phyloP scores from a whole-genome alignment of 2,329 filamentous ascomycete species.

The Escovopsis sp. region DNA sequence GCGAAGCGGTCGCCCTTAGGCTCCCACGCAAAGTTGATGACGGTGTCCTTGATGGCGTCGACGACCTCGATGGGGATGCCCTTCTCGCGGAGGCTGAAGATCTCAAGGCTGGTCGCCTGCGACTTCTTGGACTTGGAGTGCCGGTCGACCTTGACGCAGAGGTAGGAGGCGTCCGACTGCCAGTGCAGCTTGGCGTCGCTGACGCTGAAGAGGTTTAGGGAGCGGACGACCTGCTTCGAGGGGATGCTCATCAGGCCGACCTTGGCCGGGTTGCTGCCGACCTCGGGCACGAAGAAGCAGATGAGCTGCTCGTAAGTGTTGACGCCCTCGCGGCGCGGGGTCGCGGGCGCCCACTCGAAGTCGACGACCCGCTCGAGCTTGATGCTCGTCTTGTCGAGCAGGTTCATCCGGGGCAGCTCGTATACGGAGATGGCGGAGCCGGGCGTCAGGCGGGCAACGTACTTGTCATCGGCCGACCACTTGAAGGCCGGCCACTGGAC shows the following conservation, averaged over 20 bases:
- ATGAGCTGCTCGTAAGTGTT: slow-evolving; percentile 92
- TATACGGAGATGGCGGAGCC: slow-evolving; percentile 84
- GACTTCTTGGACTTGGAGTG: slow-evolving; percentile 99
- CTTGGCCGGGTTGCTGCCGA: slow-evolving; percentile 94
- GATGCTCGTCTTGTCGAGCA: slow-evolving; percentile 79
- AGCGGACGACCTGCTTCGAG: slow-evolving; percentile 84
- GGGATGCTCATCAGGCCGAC: slow-evolving; percentile 94
- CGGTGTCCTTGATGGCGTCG: slow-evolving; percentile 92
- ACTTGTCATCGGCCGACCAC: slow-evolving; percentile 96
- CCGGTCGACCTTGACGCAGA: slow-evolving; percentile 96
- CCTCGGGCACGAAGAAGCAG: slow-evolving; percentile 97
- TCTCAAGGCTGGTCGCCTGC: slow-evolving; percentile 89
- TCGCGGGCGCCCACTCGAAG: slow-evolving; percentile 92
- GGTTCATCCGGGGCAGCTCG: slow-evolving; percentile 75
- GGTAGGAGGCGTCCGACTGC: slow-evolving; percentile 87
- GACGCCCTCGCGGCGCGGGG: slow-evolving; percentile 64
- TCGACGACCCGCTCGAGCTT: slow-evolving; percentile 96
- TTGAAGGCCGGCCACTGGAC: slow-evolving; percentile 98
- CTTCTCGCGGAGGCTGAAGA: slow-evolving; percentile 95
- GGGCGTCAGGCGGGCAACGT: slow-evolving; percentile 81
- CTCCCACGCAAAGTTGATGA: slow-evolving; percentile 99
- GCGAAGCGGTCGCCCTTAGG: slow-evolving; percentile 96
- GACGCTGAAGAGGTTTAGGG: slow-evolving; percentile 94
- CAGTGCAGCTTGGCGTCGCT: slow-evolving; percentile 96
- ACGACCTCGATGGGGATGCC: slow-evolving; percentile 96